Evolutionary conservation across 306 rosid species (phyloP).

Genomic region (Cucumis hystrix): DNA sequence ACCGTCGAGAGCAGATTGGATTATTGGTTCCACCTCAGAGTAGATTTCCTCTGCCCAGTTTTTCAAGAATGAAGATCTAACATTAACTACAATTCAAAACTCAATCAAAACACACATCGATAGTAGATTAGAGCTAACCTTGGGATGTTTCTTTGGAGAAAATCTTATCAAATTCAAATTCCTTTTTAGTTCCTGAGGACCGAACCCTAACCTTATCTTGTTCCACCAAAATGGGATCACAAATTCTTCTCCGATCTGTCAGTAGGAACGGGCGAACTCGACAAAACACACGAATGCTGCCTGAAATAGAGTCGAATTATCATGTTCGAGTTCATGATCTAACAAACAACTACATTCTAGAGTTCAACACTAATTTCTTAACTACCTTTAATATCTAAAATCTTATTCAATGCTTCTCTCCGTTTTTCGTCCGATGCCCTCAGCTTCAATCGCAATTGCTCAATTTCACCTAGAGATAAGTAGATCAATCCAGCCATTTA

Average conservation of each 20-base stretch:
- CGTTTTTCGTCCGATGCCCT: slow-evolving; percentile 35
- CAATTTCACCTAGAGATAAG: slow-evolving; percentile 46
- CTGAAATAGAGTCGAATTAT: slow-evolving; percentile 20
- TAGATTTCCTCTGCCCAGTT: slow-evolving; percentile 49
- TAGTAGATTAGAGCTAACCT: slow-evolving; percentile 43
- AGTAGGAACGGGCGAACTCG: slow-evolving; percentile 57
- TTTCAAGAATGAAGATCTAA: slow-evolving; percentile 15
- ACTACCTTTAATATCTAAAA: slow-evolving; percentile 80
- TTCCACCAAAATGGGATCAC: slow-evolving; percentile 40
- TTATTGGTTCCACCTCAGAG: slow-evolving; percentile 77
- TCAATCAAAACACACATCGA: neutral
- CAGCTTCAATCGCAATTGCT: slow-evolving; percentile 45
- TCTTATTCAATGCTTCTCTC: slow-evolving; percentile 70
- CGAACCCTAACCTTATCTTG: slow-evolving; percentile 54
- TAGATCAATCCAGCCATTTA: slow-evolving; percentile 7
- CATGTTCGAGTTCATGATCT: neutral
- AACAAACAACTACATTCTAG: neutral
- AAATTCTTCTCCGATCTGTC: slow-evolving; percentile 27
- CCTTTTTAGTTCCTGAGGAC: slow-evolving; percentile 50
- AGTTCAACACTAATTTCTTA: neutral
- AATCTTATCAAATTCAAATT: slow-evolving; percentile 73
- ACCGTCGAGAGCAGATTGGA: slow-evolving; percentile 83
- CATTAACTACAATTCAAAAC: slow-evolving; percentile 6
- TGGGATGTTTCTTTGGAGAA: slow-evolving; percentile 61
- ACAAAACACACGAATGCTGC: slow-evolving; percentile 75